Evolutionary conservation across 2,329 filamentous ascomycete genomes (phyloP).

Genomic region (Nakataea oryzae): DNA sequence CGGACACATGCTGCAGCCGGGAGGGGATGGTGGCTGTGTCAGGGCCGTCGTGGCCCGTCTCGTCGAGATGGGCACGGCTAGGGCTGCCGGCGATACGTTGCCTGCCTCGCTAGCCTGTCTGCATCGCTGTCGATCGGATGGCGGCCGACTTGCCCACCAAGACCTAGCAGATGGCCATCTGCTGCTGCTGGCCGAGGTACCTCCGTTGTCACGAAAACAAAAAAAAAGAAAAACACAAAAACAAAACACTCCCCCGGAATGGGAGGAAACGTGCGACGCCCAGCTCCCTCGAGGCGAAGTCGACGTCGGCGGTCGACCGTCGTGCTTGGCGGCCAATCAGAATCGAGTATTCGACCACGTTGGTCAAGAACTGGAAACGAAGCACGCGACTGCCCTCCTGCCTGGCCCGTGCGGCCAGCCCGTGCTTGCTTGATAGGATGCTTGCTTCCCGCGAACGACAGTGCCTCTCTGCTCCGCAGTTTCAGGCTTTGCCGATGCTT

Average conservation of each 20-base stretch:
- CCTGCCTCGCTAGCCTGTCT: no score
- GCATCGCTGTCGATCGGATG: no score
- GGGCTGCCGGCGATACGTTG: no score
- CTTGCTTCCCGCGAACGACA: not conserved
- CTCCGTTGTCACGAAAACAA: not conserved
- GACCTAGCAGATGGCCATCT: not conserved
- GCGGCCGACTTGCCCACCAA: no score
- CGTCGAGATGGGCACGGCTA: not conserved
- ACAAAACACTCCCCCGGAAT: no score
- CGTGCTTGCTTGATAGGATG: conserved; percentile 1
- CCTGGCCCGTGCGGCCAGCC: not conserved
- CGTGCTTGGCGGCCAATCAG: not conserved
- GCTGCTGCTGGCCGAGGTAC: not conserved
- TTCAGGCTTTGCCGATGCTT: not conserved
- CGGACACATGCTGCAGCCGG: no score
- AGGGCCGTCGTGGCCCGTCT: not conserved
- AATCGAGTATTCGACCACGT: not conserved
- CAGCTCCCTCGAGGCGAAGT: not conserved
- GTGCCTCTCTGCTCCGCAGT: not conserved
- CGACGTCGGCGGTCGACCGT: not conserved
- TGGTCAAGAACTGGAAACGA: conserved; percentile 2
- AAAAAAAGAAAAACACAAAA: no score
- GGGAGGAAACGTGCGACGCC: not conserved
- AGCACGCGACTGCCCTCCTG: conserved; percentile 1
- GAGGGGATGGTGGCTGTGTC: not conserved